Conservation (phyloP, 1,284 basidiomycete genomes). For the Cutaneotrichosporon cavernicola region DNA sequence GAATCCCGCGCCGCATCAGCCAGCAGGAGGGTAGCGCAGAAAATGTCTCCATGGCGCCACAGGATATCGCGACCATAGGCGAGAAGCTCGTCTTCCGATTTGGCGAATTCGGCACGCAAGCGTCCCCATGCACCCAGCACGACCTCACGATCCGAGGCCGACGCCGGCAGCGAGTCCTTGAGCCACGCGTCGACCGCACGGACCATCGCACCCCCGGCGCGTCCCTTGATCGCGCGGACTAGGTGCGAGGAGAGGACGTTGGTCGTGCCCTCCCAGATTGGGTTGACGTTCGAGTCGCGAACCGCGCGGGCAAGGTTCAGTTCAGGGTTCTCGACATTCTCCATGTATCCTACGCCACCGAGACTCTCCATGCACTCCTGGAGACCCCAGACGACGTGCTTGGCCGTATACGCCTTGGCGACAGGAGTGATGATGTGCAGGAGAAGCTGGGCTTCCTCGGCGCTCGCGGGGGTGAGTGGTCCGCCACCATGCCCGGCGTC, state of each 20-base stretch:
- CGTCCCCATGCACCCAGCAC: slow-evolving; percentile 3
- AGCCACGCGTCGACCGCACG: slow-evolving; percentile 18
- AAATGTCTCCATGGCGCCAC: slow-evolving; percentile 19
- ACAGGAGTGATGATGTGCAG: slow-evolving; percentile 69
- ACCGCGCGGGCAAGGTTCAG: slow-evolving; percentile 51
- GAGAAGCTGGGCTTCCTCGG: slow-evolving; percentile 51
- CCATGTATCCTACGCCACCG: slow-evolving; percentile 66
- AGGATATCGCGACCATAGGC: slow-evolving; percentile 15
- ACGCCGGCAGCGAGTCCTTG: background rate
- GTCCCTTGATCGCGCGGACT: slow-evolving; percentile 21
- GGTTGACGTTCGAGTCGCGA: slow-evolving; percentile 69
- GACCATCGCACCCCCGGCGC: background rate
- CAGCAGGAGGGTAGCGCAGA: slow-evolving; percentile 19
- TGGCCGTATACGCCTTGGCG: slow-evolving; percentile 68
- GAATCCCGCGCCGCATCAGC: slow-evolving; percentile 22
- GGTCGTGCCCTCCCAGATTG: slow-evolving; percentile 75
- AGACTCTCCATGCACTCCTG: slow-evolving; percentile 83
- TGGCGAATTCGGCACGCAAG: background rate
- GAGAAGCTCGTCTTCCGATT: slow-evolving; percentile 15
- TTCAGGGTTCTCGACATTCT: slow-evolving; percentile 65
- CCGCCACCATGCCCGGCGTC: slow-evolving; percentile 59
- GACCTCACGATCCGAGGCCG: background rate
- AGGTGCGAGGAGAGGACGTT: slow-evolving; percentile 25
- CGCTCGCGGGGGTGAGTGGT: slow-evolving; percentile 7
- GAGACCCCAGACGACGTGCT: slow-evolving; percentile 67